phyloP scores from a whole-genome alignment of 2,329 filamentous ascomycete genomes.

The Fusarium cyanostomum region DNA sequence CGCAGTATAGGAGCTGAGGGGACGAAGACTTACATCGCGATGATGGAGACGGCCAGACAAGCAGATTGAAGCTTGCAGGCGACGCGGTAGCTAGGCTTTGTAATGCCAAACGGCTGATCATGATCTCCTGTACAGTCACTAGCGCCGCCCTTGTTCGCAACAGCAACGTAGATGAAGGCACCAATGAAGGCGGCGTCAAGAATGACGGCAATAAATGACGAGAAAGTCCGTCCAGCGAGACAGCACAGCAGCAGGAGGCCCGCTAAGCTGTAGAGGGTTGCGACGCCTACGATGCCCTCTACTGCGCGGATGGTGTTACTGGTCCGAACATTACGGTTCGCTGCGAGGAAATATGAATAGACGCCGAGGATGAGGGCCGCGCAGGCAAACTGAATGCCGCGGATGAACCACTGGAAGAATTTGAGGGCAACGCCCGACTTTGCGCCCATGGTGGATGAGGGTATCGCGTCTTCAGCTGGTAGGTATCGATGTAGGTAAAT shows the following conservation, averaged over 20 bases:
- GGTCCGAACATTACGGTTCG: conserved; percentile 72
- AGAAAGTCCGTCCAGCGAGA: conserved; percentile 77
- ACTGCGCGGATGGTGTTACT: conserved; percentile 75
- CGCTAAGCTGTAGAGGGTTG: conserved; percentile 76
- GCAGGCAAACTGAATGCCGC: conserved; percentile 77
- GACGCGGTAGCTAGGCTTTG: conserved; percentile 56
- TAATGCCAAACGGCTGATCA: conserved; percentile 72
- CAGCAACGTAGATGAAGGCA: conserved; percentile 83
- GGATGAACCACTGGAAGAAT: conserved; percentile 73
- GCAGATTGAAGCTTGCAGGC: conserved; percentile 82
- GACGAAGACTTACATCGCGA: conserved; percentile 68
- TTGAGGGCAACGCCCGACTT: conserved; percentile 67
- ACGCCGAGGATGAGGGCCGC: conserved; percentile 78
- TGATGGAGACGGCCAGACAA: conserved; percentile 79
- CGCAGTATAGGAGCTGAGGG: not conserved
- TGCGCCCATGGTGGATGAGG: conserved; percentile 43
- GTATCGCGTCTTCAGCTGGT: not conserved
- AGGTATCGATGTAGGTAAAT: too few relatives aligned
- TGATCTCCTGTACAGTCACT: conserved; percentile 69
- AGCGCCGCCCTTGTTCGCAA: conserved; percentile 75
- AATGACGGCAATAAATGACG: conserved; percentile 76
- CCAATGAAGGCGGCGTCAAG: conserved; percentile 81
- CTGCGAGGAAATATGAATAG: conserved; percentile 85
- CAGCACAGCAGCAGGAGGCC: conserved; percentile 82
- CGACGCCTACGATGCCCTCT: conserved; percentile 79